A percentile compares a stretch with the other conserved stretches of the same genome.
phyloP scores from a whole-genome alignment of 352 stramenopile genomes.

The Globisporangium lucens region DNA sequence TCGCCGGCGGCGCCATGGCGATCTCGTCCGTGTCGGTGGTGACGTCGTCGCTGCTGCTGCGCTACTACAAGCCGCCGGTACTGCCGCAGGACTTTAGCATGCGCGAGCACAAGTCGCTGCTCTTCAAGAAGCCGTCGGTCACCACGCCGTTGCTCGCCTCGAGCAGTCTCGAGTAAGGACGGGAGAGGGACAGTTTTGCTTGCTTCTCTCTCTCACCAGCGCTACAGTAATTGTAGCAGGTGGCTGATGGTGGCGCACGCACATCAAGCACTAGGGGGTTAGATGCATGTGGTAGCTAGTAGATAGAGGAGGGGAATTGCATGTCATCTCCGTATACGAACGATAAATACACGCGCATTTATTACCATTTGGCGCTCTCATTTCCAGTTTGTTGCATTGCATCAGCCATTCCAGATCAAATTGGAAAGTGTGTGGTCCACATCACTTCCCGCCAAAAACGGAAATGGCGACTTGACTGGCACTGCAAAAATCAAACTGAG shows the following conservation, averaged over 20 bases:
- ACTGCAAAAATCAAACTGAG: not conserved
- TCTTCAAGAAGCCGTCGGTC: conserved; percentile 82
- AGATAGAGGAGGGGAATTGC: not conserved
- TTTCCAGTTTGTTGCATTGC: not conserved
- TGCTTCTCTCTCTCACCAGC: not conserved
- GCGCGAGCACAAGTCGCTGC: conserved; percentile 69
- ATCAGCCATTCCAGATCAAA: not conserved
- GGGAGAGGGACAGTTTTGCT: not conserved
- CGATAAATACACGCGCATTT: not conserved
- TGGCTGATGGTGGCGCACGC: not conserved
- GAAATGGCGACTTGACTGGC: not conserved
- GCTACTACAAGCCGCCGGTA: conserved; percentile 85
- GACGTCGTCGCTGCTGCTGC: conserved; percentile 91
- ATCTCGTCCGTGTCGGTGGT: conserved; percentile 97
- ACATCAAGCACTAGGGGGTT: not conserved
- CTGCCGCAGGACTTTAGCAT: conserved; percentile 56
- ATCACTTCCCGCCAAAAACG: not conserved
- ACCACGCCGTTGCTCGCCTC: conserved; percentile 69
- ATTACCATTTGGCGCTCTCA: not conserved
- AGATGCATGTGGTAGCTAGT: not conserved
- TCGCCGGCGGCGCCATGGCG: conserved; percentile 96
- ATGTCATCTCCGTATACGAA: not conserved
- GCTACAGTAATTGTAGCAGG: not conserved
- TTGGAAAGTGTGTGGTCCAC: not conserved
- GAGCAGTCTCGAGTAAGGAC: conserved; percentile 50